Base-by-base conservation (phyloP, 805 yeast species). In the Candida broadrunensis region DNA sequence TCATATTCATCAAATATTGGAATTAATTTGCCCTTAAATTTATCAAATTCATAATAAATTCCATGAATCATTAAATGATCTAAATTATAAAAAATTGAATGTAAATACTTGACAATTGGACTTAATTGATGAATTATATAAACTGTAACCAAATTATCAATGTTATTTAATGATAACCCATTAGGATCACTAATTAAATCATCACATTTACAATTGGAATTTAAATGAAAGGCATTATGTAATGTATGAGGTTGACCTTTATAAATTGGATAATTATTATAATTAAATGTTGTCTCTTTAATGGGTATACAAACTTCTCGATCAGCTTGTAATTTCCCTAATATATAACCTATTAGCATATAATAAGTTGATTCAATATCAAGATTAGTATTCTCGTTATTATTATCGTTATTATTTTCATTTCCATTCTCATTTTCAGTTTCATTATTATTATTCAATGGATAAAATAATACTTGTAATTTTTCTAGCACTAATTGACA, bases 21-120 rank as follows among this genome's bases (percentile, higher is more conserved):
- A 18, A 43, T 39, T 34, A 60, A 49, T 29, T 37, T 38, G 5
- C 39, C 39, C 6, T 26, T 30, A 13, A 35, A 33, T 6, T 29
- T 30, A 27, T 39, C 35, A 19, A 29, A 37, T 36, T 62, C 58
- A 49, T 56, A 65, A 43, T 58, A 60, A 20, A 65, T 55, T 3
- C 72, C 70, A 44, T 65, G 68, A 31, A 65, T 49, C 63, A 61
- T 56, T 33, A 65, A 49, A 32, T 38, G 53, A n/a, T 61, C 63
- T 38, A 65, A 45, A 6, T 52, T 43, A 16, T 32, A 36, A 35
- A 63, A 59, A 8, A 61, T 48, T 33, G 33, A 40, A 7, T 50
- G 41, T 23, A 65, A 43, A 42, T 58, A 65, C 23, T 44, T 29
- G 9, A 59, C 55, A 2, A 65, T 58, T 5, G 70, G 70, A 13